Base-by-base conservation (phyloP, 345 rosid genomes). In the Euphorbia peplus region DNA sequence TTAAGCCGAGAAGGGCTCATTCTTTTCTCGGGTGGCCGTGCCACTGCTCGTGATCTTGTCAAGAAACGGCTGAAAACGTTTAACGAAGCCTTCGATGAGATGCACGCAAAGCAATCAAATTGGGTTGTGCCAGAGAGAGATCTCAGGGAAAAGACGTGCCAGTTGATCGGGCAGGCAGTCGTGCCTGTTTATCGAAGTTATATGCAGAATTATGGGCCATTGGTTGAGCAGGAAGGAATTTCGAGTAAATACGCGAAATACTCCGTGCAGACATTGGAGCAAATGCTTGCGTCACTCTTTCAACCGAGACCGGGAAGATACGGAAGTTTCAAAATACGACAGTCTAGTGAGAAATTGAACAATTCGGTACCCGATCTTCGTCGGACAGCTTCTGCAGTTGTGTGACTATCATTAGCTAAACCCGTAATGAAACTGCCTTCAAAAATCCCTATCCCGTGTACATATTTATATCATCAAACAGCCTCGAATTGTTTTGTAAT, bases 41-140 rank as follows among this genome's bases (percentile, higher is more conserved):
- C 97, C 48, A 92, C 98, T 67, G 98, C 99, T 59, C 99, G 99
- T 65, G 98, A 95, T 80, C 98, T 95, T 62, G 99, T 95, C 61
- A 95, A 95, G 88, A 90, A 88, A 86, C 84, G 96, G 73, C 71
- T 95, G 52, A 92, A 88, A 73, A 79, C 83, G 11, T 95, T 95
- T 76, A 95, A 95, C 19, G 99, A 90, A 60, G 96, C 92, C n/a
- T 86, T 95, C 37, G 99, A 88, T 71, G 93, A 84, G 47, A 81
- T 90, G 90, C 87, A 85, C 63, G 84, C 77, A 81, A 88, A 87
- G 80, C 99, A 91, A 70, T 84, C 88, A 0, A 74, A 70, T 44
- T 91, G 96, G 93, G 83, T 95, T 64, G 63, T 95, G 69, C 73
- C 81, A 0, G 99, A 95, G 60, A 86, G 81, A 76, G 99, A 92